Conservation (phyloP, 1,139 yeast species). For the Pneumocystis canis region DNA sequence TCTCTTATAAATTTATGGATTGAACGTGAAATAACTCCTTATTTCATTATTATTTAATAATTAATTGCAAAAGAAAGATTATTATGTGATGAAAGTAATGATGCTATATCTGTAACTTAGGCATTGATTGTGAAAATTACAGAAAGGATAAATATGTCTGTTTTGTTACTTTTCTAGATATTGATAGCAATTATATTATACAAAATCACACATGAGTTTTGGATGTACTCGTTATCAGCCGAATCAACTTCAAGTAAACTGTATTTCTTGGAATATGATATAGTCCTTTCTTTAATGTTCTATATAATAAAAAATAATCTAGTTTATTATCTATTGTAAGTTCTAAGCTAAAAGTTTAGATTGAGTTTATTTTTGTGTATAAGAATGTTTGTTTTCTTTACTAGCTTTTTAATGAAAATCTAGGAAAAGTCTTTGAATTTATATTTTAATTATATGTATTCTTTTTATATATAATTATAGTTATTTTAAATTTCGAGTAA, state of each 20-base stretch:
- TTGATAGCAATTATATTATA: conserved; percentile 75
- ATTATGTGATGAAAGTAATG: conserved; percentile 78
- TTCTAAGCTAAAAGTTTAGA: conserved; percentile 30
- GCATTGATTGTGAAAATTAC: conserved; percentile 43
- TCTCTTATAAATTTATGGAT: conserved; percentile 60
- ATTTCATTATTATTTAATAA: conserved; percentile 67
- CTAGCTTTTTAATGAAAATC: conserved; percentile 53
- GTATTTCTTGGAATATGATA: not conserved
- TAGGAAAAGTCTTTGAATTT: conserved; percentile 49
- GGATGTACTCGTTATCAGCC: conserved; percentile 38
- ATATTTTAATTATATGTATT: conserved; percentile 45
- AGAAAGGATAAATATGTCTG: conserved; percentile 40
- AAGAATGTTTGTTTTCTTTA: conserved; percentile 57
- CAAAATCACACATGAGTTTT: conserved; percentile 81
- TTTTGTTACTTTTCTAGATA: conserved; percentile 81
- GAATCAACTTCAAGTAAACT: not conserved
- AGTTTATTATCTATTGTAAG: conserved; percentile 28
- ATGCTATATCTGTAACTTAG: conserved; percentile 73
- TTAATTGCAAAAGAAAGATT: conserved; percentile 77
- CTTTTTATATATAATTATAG: conserved; percentile 62
- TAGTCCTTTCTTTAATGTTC: not conserved
- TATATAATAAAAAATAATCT: conserved; percentile 24
- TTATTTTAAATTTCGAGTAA: conserved; percentile 53
- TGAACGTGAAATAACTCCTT: conserved; percentile 74
- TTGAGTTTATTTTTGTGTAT: conserved; percentile 14